Conservation (phyloP, 2,329 filamentous ascomycete genomes). For the Graphium sp. region DNA sequence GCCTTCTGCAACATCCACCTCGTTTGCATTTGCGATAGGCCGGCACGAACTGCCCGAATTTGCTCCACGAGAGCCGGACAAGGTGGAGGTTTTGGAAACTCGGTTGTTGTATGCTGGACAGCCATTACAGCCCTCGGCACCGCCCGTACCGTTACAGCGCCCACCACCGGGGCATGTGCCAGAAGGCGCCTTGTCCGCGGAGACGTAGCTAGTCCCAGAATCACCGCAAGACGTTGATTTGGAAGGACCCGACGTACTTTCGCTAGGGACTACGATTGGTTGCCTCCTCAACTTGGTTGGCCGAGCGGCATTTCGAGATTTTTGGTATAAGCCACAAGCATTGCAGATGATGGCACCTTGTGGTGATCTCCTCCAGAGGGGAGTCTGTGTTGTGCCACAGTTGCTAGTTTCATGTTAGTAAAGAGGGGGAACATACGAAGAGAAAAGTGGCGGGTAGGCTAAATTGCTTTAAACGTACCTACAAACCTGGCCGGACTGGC, state of each 20-base stretch:
- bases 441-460: conserved; percentile 2
- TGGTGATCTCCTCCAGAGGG: conserved; percentile 85
- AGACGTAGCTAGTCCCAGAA: conserved; percentile 52
- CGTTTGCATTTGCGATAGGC: too few relatives aligned
- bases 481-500: conserved; percentile 43
- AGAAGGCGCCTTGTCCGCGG: conserved; percentile 54
- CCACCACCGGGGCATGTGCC: conserved; percentile 95
- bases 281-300: conserved; percentile 82
- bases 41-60: too few relatives aligned
- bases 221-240: conserved; percentile 15
- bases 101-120: conserved; percentile 97
- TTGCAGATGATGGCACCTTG: conserved; percentile 94
- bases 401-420: conserved; percentile 43
- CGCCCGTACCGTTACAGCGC: conserved; percentile 89
- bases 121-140: conserved; percentile 84
- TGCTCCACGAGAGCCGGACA: too few relatives aligned
- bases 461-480: conserved; percentile 35
- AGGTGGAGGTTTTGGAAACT: conserved; percentile 80
- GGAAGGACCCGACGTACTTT: conserved; percentile 21
- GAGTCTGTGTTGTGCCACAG: conserved; percentile 84
- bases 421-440: neutral
- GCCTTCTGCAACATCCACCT: too few relatives aligned
- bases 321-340: conserved; percentile 86
- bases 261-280: conserved; percentile 28
- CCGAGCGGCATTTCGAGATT: conserved; percentile 79